A percentile compares a stretch with the other conserved stretches of the same genome.
Conservation (phyloP, 306 rosid species). For the Malus domestica region ASM211411v1 NC_041794.1:25092501-25093000, state of each 20-base stretch:
- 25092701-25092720: neutral
- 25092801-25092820: constrained; percentile 27
- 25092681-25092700: constrained; percentile 3
- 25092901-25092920: neutral
- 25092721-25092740: neutral
- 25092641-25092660: neutral
- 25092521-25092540: neutral
- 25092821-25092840: constrained; percentile 24
- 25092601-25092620: constrained; percentile 9
- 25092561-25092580: constrained; percentile 18
- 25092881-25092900: neutral
- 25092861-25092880: constrained; percentile 21
- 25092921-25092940: too few species aligned
- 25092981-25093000: too few species aligned
- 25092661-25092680: neutral
- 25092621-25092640: neutral
- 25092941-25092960: neutral
- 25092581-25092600: neutral
- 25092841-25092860: constrained; percentile 18
- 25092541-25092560: neutral
- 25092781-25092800: constrained; percentile 12
- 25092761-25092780: constrained; percentile 1
- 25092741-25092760: constrained; percentile 1
- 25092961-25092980: neutral
- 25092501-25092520: neutral